Evolutionary conservation across 345 rosid species (phyloP).

Genomic region (Brassica rapa): DNA sequence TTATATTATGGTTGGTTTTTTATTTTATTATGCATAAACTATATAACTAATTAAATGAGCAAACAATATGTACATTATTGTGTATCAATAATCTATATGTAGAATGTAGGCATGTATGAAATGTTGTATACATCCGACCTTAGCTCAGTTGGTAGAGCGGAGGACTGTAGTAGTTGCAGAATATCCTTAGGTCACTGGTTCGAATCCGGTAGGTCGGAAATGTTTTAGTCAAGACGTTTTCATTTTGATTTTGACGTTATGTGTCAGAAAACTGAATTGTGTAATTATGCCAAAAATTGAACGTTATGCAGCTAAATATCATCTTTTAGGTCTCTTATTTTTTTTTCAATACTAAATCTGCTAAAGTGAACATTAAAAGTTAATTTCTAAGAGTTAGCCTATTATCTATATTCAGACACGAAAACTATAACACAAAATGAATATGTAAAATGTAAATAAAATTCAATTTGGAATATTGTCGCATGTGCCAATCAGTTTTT

Average conservation of each 20-base stretch:
- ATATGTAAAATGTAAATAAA: neutral
- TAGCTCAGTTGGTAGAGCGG: constrained; percentile 98
- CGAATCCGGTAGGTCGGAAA: constrained; percentile 55
- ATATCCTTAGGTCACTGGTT: constrained; percentile 67
- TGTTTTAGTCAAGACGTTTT: neutral
- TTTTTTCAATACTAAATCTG: no score
- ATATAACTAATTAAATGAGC: no score
- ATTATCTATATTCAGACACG: neutral
- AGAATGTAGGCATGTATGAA: neutral
- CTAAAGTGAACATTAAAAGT: no score
- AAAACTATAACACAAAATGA: neutral
- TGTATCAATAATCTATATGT: no score
- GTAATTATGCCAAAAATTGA: no score
- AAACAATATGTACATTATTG: no score
- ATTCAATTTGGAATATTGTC: no score
- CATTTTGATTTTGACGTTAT: neutral
- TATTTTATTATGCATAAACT: neutral
- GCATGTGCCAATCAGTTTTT: no score
- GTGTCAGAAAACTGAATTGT: neutral
- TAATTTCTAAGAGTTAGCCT: neutral
- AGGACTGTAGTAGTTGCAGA: constrained; percentile 75
- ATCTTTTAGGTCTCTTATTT: no score
- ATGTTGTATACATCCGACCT: constrained; percentile 45
- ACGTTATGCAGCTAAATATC: neutral
- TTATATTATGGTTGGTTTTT: neutral